Conservation (phyloP, 1,284 basidiomycete species). For the Amylostereum chailletii region DNA sequence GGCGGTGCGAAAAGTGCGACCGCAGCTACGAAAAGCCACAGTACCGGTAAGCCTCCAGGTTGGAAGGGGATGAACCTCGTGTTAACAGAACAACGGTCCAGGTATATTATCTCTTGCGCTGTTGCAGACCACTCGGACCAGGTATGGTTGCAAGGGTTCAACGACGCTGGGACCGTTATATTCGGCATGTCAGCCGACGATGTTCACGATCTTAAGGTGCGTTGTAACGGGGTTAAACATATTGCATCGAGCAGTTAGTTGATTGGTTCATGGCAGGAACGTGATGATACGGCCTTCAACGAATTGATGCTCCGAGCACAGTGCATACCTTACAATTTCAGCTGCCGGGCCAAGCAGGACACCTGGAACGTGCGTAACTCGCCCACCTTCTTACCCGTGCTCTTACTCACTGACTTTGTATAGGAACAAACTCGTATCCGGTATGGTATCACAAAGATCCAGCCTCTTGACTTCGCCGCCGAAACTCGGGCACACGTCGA, state of each 20-base stretch:
- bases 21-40: conserved; percentile 67
- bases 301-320: conserved; percentile 57
- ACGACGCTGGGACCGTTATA: conserved; percentile 78
- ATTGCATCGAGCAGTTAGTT: conserved; percentile 3
- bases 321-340: conserved; percentile 75
- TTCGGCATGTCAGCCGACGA: conserved; percentile 82
- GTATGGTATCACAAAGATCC: conserved; percentile 71
- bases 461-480: conserved; percentile 61
- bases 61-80: not conserved
- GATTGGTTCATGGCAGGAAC: conserved; percentile 37
- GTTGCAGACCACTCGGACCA: conserved; percentile 86
- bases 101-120: conserved; percentile 87
- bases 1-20: conserved; percentile 95
- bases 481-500: conserved; percentile 60
- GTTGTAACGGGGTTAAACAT: conserved; percentile 10
- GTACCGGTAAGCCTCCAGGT: conserved; percentile 54
- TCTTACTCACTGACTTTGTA: conserved; percentile 1
- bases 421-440: conserved; percentile 75
- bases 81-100: conserved; percentile 20
- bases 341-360: conserved; percentile 84
- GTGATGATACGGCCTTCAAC: conserved; percentile 58
- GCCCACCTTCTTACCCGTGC: not conserved
- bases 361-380: conserved; percentile 64
- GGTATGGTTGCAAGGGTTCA: conserved; percentile 93
- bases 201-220: conserved; percentile 63